phyloP scores from a whole-genome alignment of 73 alveolate genomes.

The Blepharisma stoltei region DNA sequence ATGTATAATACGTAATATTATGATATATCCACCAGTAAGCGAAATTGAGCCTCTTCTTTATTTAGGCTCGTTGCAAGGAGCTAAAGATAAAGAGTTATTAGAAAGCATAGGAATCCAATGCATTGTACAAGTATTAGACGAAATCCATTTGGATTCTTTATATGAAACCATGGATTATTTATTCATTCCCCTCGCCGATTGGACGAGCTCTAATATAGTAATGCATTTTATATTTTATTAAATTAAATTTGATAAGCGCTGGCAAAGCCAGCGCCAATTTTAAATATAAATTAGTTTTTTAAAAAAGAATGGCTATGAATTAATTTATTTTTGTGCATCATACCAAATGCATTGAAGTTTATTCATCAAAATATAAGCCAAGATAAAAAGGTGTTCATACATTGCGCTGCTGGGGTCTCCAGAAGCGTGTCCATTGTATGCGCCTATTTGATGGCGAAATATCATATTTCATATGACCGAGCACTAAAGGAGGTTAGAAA shows the following conservation, averaged over 20 bases:
- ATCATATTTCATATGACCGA: slow-evolving; percentile 39
- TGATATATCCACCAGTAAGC: too few species aligned
- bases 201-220: background rate
- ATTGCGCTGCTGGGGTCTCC: slow-evolving; percentile 65
- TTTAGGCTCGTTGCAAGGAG: too few species aligned
- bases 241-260: too few species aligned
- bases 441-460: slow-evolving; percentile 53
- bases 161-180: background rate
- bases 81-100: too few species aligned
- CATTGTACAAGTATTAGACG: too few species aligned
- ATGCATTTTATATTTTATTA: background rate
- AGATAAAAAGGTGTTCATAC: slow-evolving; percentile 42
- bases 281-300: background rate
- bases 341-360: slow-evolving; percentile 16
- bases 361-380: background rate
- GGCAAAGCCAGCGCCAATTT: background rate
- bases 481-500: slow-evolving; percentile 44
- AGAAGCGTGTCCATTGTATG: slow-evolving; percentile 59
- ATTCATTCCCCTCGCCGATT: slow-evolving; percentile 1
- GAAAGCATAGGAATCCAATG: too few species aligned
- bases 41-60: too few species aligned
- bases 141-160: background rate
- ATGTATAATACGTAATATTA: too few species aligned
- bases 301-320: background rate
- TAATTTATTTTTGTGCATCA: background rate